Evolutionary conservation across 2,329 filamentous ascomycete genomes (phyloP), one percentile per base, ranked within the genome.

Genomic region (Penicillium verrucosum): DNA sequence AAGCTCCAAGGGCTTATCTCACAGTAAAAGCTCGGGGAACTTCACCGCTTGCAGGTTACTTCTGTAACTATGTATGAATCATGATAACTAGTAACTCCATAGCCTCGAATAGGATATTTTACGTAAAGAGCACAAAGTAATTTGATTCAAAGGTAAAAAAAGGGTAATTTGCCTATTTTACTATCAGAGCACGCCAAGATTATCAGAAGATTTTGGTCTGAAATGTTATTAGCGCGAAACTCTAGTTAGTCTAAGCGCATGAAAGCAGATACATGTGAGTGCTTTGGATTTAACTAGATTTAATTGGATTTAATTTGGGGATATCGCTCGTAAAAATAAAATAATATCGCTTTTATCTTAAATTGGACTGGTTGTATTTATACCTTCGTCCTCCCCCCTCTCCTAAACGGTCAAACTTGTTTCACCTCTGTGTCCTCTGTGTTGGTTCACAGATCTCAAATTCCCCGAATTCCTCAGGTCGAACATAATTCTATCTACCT

Each of bases 241-340:
- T 29, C n/a, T 51, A 51, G 23, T 46, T 46, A 14, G 52, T 38
- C 52, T 51, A 50, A 55, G 52, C 52, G 52, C 52, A 54, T 41
- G 11, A 51, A 43, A 42, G 29, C 21, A 41, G 11, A 25, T 18
- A 38, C 27, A 32, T 34, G 40, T 23, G n/a, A 21, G 32, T 36
- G 12, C 30, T 50, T 36, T 27, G 21, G 16, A 23, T 29, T 48
- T 11, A 43, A 43, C 27, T 46, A 4, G 18, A 23, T 46, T 46
- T 18, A 18, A 18, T 18, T 18, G 18, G 18, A 18, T 18, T 18
- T 16, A 29, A 49, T 54, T 41, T 25, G 37, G 50, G 37, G 30
- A 36, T 34, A 12, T 36, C n/a, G 16, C 43, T 42, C 14, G 52
- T 36, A 54, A 50, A 34, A 50, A 36, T 34, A 36, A 41, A 21